Evolutionary conservation across 768 basidiomycete genomes (phyloP).

Genomic region (Paxillus rubicundulus): DNA sequence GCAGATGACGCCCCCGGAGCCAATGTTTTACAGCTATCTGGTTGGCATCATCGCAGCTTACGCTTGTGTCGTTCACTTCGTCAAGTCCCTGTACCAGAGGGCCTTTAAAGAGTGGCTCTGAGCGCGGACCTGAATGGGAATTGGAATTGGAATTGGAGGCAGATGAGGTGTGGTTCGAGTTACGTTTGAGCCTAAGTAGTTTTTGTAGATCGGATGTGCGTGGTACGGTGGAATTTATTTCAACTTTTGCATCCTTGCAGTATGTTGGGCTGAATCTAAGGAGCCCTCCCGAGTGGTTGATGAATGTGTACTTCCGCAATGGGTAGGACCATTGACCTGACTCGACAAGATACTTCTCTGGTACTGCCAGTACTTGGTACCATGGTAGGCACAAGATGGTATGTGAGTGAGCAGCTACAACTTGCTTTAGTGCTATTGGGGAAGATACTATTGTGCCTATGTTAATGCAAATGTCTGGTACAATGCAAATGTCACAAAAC

Average conservation of each 20-base stretch:
- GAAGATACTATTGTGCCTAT: no score
- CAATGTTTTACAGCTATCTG: slow-evolving; percentile 29
- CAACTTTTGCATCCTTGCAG: not conserved
- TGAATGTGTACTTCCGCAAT: no score
- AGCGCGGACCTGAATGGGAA: not conserved
- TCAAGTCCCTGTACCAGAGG: slow-evolving; percentile 25
- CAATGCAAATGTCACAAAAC: no score
- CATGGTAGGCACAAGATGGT: no score
- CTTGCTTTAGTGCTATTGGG: no score
- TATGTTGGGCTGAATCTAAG: no score
- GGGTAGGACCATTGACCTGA: no score
- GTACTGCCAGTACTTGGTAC: no score
- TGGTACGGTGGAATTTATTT: slow-evolving; percentile 1
- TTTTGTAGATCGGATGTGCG: not conserved
- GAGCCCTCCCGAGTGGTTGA: no score
- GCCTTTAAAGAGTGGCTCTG: slow-evolving; percentile 32
- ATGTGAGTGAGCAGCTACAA: no score
- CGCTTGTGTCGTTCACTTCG: slow-evolving; percentile 27
- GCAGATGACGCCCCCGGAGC: slow-evolving; percentile 26
- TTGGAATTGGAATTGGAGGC: not conserved
- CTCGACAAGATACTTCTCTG: no score
- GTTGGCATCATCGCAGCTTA: slow-evolving; percentile 20
- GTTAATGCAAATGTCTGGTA: no score
- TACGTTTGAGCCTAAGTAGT: not conserved
- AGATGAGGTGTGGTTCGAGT: not conserved